phyloP scores from a whole-genome alignment of 2,329 filamentous ascomycete species.

The Cadophora luteo-olivacea region DNA sequence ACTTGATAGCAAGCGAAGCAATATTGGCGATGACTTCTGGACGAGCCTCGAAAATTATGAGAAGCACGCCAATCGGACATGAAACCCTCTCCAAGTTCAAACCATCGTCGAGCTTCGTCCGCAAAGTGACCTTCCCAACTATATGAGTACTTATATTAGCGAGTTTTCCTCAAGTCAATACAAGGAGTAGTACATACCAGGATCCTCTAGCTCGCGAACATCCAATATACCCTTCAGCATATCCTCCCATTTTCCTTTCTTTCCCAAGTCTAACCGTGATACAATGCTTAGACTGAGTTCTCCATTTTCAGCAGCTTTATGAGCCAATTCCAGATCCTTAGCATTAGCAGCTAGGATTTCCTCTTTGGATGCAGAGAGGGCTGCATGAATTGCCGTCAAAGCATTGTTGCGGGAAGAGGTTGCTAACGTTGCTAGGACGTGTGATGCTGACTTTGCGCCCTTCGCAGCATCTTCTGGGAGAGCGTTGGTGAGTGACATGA shows the following conservation, averaged over 20 bases:
- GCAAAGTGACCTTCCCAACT: conserved; percentile 86
- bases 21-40: conserved; percentile 99
- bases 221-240: conserved; percentile 96
- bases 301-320: conserved; percentile 75
- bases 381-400: conserved; percentile 80
- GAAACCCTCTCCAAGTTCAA: conserved; percentile 86
- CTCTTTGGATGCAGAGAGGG: conserved; percentile 72
- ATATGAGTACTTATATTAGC: conserved; percentile 45
- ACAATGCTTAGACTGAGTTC: conserved; percentile 81
- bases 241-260: conserved; percentile 93
- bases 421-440: conserved; percentile 80
- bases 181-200: conserved; percentile 59
- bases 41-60: conserved; percentile 97
- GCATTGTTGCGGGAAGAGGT: conserved; percentile 81
- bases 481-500: conserved; percentile 90
- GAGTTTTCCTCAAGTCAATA: conserved; percentile 18
- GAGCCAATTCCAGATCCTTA: conserved; percentile 78
- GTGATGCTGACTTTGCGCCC: conserved; percentile 81
- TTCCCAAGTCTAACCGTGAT: conserved; percentile 84
- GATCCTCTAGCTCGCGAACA: conserved; percentile 83
- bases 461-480: conserved; percentile 78
- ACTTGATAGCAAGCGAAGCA: conserved; percentile 93
- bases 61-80: conserved; percentile 94
- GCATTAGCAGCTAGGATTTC: conserved; percentile 87
- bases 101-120: conserved; percentile 85